Conservation (phyloP, 228 moss, liverwort and hornwort genomes). For the Sphagnum magellanicum region DNA sequence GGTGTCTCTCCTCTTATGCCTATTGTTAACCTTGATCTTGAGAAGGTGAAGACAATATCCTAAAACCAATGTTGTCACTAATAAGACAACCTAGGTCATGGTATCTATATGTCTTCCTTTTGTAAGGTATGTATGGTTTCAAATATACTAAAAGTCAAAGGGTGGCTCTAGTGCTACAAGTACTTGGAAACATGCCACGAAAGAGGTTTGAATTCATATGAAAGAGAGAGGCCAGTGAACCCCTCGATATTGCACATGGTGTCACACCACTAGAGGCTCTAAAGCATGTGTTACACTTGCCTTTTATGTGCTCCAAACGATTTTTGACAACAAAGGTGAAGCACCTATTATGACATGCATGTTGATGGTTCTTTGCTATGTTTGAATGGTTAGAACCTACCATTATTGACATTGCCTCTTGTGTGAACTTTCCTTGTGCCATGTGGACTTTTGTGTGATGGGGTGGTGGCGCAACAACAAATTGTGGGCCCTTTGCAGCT, state of each 20-base stretch:
- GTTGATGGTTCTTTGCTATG: no score
- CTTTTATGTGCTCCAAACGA: slow-evolving; percentile 83
- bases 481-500: slow-evolving; percentile 93
- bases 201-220: slow-evolving; percentile 76
- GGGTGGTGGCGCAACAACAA: slow-evolving; percentile 96
- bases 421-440: slow-evolving; percentile 1
- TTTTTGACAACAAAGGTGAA: slow-evolving; percentile 88
- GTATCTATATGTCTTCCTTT: no score
- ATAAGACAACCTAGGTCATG: no score
- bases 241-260: slow-evolving; percentile 78
- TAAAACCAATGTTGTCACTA: not conserved
- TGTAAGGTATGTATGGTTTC: not conserved
- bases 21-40: slow-evolving; percentile 92
- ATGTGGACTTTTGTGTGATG: slow-evolving; percentile 96
- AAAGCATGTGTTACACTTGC: slow-evolving; percentile 83
- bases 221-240: slow-evolving; percentile 40
- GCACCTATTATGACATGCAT: not conserved
- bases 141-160: not conserved
- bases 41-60: slow-evolving; percentile 43
- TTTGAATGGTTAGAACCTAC: no score
- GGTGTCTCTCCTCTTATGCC: slow-evolving; percentile 78
- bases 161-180: slow-evolving; percentile 19
- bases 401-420: not conserved
- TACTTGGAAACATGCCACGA: slow-evolving; percentile 94
- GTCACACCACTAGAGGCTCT: slow-evolving; percentile 68